Evolutionary conservation across 2,329 filamentous ascomycete genomes (phyloP).

Genomic region (Xenoacremonium recifei): DNA sequence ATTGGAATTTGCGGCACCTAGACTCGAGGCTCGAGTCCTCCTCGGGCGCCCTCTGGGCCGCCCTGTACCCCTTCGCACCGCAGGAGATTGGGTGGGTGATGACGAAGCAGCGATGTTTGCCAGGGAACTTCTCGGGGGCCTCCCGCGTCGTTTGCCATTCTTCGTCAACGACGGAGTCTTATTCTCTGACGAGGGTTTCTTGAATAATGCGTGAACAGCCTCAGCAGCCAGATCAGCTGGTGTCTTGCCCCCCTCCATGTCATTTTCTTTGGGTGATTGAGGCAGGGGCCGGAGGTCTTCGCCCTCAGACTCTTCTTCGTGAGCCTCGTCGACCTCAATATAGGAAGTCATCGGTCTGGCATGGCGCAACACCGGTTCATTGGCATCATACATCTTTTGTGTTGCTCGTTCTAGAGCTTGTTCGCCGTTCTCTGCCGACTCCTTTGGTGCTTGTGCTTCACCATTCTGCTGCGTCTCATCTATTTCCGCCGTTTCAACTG

Average conservation of each 20-base stretch:
- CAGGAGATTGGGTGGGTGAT: neutral
- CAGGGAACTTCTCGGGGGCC: slow-evolving; percentile 35
- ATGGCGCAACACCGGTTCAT: slow-evolving; percentile 50
- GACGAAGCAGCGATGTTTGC: slow-evolving; percentile 7
- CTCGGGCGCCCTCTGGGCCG: slow-evolving; percentile 28
- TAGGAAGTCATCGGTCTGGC: slow-evolving; percentile 53
- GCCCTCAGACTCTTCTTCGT: slow-evolving; percentile 43
- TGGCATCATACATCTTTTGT: slow-evolving; percentile 36
- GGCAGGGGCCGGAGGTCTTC: slow-evolving; percentile 1
- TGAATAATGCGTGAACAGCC: slow-evolving; percentile 30
- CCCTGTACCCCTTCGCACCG: slow-evolving; percentile 4
- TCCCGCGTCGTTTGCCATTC: slow-evolving; percentile 24
- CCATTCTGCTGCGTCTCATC: slow-evolving; percentile 9
- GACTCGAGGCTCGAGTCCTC: too few relatives aligned
- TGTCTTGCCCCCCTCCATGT: slow-evolving; percentile 6
- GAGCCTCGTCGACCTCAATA: slow-evolving; percentile 42
- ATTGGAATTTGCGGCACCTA: too few relatives aligned
- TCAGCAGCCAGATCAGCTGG: slow-evolving; percentile 42
- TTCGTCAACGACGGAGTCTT: slow-evolving; percentile 6
- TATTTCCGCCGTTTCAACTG: slow-evolving; percentile 18
- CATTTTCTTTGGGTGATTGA: slow-evolving; percentile 6
- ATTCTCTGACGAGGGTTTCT: slow-evolving; percentile 9
- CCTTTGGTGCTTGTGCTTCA: slow-evolving; percentile 2
- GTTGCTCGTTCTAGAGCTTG: slow-evolving; percentile 17
- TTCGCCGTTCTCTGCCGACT: slow-evolving; percentile 13